These are phyloP conservation scores for Fusarium sp. DNA, from an alignment of 2,329 filamentous ascomycete genomes.

Conservation along the genomic window DNA sequence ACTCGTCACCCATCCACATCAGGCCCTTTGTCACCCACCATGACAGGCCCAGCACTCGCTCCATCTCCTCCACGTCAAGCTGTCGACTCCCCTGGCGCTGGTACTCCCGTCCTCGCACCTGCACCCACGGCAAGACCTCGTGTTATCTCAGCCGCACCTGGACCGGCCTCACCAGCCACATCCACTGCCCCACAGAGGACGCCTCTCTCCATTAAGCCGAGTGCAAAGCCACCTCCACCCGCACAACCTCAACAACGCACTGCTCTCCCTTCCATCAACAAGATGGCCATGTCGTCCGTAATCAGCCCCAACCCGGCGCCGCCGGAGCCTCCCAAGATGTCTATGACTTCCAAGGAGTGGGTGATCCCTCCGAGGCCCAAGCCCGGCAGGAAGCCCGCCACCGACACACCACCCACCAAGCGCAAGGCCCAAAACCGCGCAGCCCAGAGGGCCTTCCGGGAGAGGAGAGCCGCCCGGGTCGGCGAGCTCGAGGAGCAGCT, in stretches of 20 bases:
- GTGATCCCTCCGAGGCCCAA: conserved; percentile 83
- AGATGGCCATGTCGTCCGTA: conserved; percentile 58
- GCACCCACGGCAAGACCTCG: conserved; percentile 31
- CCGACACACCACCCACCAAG: conserved; percentile 90
- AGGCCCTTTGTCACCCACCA: conserved; percentile 29
- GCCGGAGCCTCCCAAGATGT: conserved; percentile 57
- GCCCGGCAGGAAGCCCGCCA: conserved; percentile 91
- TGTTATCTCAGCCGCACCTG: conserved; percentile 40
- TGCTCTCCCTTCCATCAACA: conserved; percentile 52
- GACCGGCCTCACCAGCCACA: conserved; percentile 38
- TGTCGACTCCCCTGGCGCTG: conserved; percentile 34
- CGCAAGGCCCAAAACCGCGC: conserved; percentile 93
- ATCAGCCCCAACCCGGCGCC: conserved; percentile 52
- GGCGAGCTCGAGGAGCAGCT: conserved; percentile 75
- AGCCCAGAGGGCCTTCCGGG: conserved; percentile 88
- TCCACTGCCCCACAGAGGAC: conserved; percentile 39
- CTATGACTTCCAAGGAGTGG: conserved; percentile 84
- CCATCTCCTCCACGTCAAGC: conserved; percentile 34
- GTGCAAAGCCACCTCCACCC: conserved; percentile 42
- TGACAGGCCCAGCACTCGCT: conserved; percentile 38
- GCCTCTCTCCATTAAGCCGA: conserved; percentile 46
- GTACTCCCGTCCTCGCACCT: conserved; percentile 27
- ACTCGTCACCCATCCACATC: conserved; percentile 20
- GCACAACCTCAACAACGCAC: conserved; percentile 46
- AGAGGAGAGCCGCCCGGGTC: conserved; percentile 83